phyloP scores from a whole-genome alignment of 768 basidiomycete genomes.

The Suillus plorans region DNA sequence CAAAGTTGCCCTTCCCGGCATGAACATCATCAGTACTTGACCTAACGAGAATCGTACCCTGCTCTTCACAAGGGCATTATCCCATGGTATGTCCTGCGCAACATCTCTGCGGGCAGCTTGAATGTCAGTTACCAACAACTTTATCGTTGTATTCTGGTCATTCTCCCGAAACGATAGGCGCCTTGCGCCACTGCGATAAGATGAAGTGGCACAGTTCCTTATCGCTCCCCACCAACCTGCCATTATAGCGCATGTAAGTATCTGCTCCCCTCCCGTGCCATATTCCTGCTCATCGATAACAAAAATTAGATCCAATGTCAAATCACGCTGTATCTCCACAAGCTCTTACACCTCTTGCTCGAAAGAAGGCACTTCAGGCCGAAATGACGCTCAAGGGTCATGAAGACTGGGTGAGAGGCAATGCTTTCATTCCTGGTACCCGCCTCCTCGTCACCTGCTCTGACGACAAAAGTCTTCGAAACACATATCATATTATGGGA shows the following conservation, averaged over 20 bases:
- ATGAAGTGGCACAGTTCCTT: background rate
- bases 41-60: background rate
- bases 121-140: background rate
- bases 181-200: background rate
- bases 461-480: background rate
- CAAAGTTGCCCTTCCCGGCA: background rate
- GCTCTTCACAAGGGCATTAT: background rate
- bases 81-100: background rate
- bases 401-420: background rate
- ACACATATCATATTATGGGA: constrained; percentile 12
- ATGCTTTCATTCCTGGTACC: constrained; percentile 12
- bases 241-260: background rate
- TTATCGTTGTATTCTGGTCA: background rate
- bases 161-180: background rate
- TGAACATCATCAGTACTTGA: background rate
- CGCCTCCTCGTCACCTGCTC: constrained; percentile 8
- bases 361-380: background rate
- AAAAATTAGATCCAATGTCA: background rate
- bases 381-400: background rate
- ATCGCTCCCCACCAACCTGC: background rate
- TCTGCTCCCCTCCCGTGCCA: background rate
- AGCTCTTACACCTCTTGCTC: background rate
- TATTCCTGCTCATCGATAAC: background rate
- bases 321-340: background rate
- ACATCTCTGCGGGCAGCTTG: background rate